Base-by-base conservation (phyloP, 179 eudicot genomes). In the Sideroxylon spinosum region DNA sequence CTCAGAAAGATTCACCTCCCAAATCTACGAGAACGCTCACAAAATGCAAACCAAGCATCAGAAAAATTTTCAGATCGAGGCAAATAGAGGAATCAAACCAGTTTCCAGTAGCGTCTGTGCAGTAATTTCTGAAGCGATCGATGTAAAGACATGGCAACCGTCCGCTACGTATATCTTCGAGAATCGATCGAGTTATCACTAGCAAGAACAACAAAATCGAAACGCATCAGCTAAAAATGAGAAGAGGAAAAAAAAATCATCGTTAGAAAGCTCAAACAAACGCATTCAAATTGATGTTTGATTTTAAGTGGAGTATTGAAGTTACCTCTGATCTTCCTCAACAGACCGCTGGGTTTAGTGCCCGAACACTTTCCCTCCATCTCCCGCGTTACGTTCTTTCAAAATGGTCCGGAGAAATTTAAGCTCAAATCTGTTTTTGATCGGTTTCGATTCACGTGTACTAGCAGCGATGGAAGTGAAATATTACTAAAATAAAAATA, bases 101-200 rank as follows among this genome's bases (percentile, higher is more conserved):
- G 74, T 84, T 88, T 84, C 90, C 90, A 48, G 83, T 25, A 61
- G 85, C 69, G 81, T 86, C 89, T 2, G 85, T 69, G 88, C 98
- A 95, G 78, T 93, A 95, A 65, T 89, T 93, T 78, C 88, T 78
- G 90, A 91, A 95, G 46, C 89, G 90, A 73, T 88, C 87, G 74
- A 95, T 88, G 77, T 69, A 79, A 57, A 93, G 71, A 77, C 76
- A 76, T 1, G 92, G 97, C 69, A 83, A 84, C 74, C 88, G 87
- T 59, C 97, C 92, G 9, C 55, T 63, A 76, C 87, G 74, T 57
- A 95, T 81, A 81, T 89, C 87, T n/a, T 79, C 81, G 29, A 93
- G 64, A 44, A 93, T 78, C 59, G 90, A 89, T 52, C 90, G 86
- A 28, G 89, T 87, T 32, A 90, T 50, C 37, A 44, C 91, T 90